These are phyloP conservation scores for Leersia perrieri DNA, from an alignment of 176 grass and related monocot species.

Conservation along the genomic window DNA sequence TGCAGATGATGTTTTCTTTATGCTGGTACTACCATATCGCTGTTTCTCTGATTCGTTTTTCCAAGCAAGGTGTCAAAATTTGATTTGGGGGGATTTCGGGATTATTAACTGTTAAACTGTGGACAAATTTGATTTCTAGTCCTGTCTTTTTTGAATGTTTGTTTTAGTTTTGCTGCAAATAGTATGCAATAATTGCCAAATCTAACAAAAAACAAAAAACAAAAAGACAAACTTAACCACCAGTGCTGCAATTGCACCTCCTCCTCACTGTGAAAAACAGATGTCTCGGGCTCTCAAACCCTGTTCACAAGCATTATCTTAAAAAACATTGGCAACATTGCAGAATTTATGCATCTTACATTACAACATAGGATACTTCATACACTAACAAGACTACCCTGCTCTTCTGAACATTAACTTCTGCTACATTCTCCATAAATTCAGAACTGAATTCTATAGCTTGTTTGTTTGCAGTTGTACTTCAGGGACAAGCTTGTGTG, in stretches of 20 bases:
- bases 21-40: slow-evolving; percentile 58
- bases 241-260: neutral
- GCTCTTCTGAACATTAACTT: slow-evolving; percentile 1
- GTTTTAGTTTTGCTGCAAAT: neutral
- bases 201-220: neutral
- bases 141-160: neutral
- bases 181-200: neutral
- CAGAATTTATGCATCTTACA: neutral
- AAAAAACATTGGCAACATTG: slow-evolving; percentile 11
- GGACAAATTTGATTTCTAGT: neutral
- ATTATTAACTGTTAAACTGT: neutral
- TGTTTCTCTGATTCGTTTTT: neutral
- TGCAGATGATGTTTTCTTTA: slow-evolving; percentile 94
- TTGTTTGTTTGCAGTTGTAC: slow-evolving; percentile 59
- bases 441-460: slow-evolving; percentile 10
- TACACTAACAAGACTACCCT: neutral
- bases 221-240: neutral
- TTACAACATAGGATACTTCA: neutral
- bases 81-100: neutral
- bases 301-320: slow-evolving; percentile 1
- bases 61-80: neutral
- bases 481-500: slow-evolving; percentile 39
- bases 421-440: neutral
- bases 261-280: neutral
- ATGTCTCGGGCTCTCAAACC: neutral